Conservation (phyloP, 495 filamentous ascomycete genomes). For the Cryomyces antarcticus region DNA sequence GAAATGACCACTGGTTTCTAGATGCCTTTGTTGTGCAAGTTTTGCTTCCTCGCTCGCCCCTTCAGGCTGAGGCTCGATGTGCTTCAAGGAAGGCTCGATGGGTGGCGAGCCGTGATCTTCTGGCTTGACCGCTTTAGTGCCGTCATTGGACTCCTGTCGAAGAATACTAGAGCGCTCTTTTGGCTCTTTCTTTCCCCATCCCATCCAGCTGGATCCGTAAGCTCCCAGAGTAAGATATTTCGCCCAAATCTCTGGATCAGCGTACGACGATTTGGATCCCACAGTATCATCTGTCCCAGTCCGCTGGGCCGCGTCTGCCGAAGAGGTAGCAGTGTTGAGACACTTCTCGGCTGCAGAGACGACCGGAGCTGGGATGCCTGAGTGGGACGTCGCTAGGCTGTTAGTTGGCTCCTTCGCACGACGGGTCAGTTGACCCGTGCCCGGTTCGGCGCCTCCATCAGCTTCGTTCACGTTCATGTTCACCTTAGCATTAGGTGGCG, state of each 20-base stretch:
- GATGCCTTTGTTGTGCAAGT: conserved; percentile 12
- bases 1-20: conserved; percentile 34
- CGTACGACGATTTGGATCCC: conserved; percentile 4
- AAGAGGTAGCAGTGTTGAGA: conserved; percentile 6
- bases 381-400: background rate
- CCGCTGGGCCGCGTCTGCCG: conserved; percentile 4
- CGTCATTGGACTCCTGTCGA: too few relatives aligned
- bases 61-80: conserved; percentile 21
- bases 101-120: background rate
- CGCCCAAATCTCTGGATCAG: conserved; percentile 13
- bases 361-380: conserved; percentile 15
- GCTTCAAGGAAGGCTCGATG: conserved; percentile 8
- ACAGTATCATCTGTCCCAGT: background rate
- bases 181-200: conserved; percentile 1
- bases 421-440: too few relatives aligned
- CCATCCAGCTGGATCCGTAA: conserved; percentile 38
- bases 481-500: background rate
- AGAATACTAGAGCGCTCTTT: background rate
- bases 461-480: background rate
- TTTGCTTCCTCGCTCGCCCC: conserved; percentile 10
- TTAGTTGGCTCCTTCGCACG: background rate
- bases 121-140: background rate
- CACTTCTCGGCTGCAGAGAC: conserved; percentile 10
- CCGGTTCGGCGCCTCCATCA: background rate
- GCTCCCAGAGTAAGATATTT: conserved; percentile 24